phyloP scores from a whole-genome alignment of 371 early-diverging fungal species.

The Amoeboaphelidium protococcarum region DNA sequence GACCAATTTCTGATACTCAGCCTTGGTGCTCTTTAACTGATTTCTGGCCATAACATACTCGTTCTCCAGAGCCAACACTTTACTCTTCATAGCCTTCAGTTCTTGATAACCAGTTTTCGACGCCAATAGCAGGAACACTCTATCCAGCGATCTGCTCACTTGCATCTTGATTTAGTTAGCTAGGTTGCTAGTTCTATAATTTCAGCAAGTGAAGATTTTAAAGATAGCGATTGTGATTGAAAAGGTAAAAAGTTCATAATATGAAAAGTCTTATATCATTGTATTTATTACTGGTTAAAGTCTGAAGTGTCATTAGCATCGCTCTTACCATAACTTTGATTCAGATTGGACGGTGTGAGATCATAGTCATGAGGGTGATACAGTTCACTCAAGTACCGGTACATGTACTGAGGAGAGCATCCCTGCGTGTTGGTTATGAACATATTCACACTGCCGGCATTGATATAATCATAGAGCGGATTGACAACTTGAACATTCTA shows the following conservation, averaged over 20 bases:
- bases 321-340: no score
- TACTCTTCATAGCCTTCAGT: slow-evolving; percentile 37
- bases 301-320: no score
- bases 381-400: slow-evolving; percentile 45
- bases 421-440: slow-evolving; percentile 71
- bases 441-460: slow-evolving; percentile 54
- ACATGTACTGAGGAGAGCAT: slow-evolving; percentile 42
- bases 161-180: no score
- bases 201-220: no score
- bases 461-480: slow-evolving; percentile 70
- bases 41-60: slow-evolving; percentile 24
- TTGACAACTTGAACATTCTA: slow-evolving; percentile 47
- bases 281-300: no score
- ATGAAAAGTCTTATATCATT: no score
- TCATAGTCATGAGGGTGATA: slow-evolving; percentile 23
- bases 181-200: neutral
- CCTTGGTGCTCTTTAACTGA: slow-evolving; percentile 30
- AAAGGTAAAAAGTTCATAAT: no score
- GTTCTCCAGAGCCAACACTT: slow-evolving; percentile 36
- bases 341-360: no score
- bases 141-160: no score
- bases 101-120: slow-evolving; percentile 64
- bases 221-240: no score
- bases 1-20: slow-evolving; percentile 33
- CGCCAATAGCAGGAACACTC: no score